Conservation (phyloP, 169 alveolate genomes). For the Eimeria praecox region DNA sequence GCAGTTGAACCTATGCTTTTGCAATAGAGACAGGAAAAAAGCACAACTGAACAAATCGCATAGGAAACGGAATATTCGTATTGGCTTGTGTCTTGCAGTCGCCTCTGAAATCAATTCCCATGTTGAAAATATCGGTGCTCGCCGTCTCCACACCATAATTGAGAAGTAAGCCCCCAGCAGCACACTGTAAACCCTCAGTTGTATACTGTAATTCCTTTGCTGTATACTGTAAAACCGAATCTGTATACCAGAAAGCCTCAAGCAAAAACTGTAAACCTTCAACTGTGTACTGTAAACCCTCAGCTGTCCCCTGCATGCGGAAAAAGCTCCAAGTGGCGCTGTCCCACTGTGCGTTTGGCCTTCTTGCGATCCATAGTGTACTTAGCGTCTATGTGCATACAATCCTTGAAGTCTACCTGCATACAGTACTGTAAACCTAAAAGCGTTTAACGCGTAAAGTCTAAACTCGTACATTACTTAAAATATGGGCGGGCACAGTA, state of each 20-base stretch:
- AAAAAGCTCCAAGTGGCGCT: neutral
- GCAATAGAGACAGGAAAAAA: no score
- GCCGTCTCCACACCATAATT: constrained; percentile 93
- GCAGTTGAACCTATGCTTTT: neutral
- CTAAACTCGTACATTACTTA: neutral
- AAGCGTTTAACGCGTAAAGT: neutral
- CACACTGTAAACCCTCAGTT: no score
- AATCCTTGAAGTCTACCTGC: neutral
- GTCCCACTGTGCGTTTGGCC: neutral
- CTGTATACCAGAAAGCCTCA: neutral
- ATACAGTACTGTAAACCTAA: neutral
- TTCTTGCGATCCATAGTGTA: neutral
- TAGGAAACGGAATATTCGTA: no score
- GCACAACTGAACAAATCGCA: neutral
- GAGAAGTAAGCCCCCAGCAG: constrained; percentile 85
- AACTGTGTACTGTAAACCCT: neutral
- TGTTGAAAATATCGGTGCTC: constrained; percentile 95
- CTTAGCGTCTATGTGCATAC: neutral
- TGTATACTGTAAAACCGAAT: neutral
- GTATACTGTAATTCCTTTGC: neutral
- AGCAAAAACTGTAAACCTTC: neutral
- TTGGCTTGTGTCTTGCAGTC: constrained; percentile 53
- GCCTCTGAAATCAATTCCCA: constrained; percentile 90
- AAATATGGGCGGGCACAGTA: neutral
- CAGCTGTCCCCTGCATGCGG: neutral